Evolutionary conservation across 495 filamentous ascomycete species (phyloP), one percentile per base, ranked within the genome.

Genomic region (Cladorrhinum samala): DNA sequence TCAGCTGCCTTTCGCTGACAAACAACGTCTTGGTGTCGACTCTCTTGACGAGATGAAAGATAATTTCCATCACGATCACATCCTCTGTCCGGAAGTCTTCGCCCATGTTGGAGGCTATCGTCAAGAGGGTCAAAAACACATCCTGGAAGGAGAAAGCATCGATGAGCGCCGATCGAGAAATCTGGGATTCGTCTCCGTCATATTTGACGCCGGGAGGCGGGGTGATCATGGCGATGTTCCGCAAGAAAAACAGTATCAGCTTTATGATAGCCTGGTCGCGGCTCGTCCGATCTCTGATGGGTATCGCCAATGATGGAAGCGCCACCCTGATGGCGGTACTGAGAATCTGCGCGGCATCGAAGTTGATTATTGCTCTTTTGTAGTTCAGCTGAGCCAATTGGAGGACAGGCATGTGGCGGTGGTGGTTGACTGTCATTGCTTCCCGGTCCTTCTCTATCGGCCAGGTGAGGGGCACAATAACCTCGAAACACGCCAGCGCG

Each of bases 391-490:
- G 94, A 1, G 87, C 87, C 51, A 94, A 80, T 66, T 92, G 85
- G 9, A 99, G 73, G 46, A 89, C 94, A 5, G 92, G 89, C 20
- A 88, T 76, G 69, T 99, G 94, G 43, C 89, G 82, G 62, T 93
- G 85, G 64, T 97, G 90, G 66, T 97, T 96, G 58, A 88, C 74
- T 3, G 90, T 97, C 85, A 92, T 93, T 57, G 88, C 78, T 21
- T 78, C 75, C 37, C 53, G 53, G 56, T 91, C 81, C 56, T 86
- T 83, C 57, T 96, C 89, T 53, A 93, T 74, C 9, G 91, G 91
- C 92, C 92, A 97, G 23, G 93, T 99, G 60, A 99, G 75, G 24
- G 92, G 91, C 1, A 95, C 90, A 56, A 99, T 81, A 46, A 99
- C 74, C 66, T 97, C 92, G 69, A 96, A 75, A 66, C 89, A 95